Conservation (phyloP, 2,329 filamentous ascomycete genomes). For the Trichothecium roseum region DNA sequence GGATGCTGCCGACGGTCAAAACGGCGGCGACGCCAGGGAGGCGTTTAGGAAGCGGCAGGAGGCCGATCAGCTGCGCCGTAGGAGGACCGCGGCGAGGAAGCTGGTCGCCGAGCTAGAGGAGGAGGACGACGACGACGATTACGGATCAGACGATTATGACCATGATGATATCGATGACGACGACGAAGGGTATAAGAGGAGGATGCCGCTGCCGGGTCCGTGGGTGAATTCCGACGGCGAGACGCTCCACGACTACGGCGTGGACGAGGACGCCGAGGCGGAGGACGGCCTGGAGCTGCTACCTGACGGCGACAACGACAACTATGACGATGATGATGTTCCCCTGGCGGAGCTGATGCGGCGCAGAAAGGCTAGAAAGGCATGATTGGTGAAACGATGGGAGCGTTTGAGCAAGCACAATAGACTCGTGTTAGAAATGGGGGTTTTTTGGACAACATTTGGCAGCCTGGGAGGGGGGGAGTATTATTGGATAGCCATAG, state of each 20-base stretch:
- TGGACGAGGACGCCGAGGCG: slow-evolving; percentile 61
- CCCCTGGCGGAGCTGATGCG: slow-evolving; percentile 59
- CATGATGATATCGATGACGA: slow-evolving; percentile 24
- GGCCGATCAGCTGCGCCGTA: slow-evolving; percentile 30
- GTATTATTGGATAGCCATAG: no score
- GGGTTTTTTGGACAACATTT: no score
- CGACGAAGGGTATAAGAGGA: slow-evolving; percentile 21
- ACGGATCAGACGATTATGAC: slow-evolving; percentile 50
- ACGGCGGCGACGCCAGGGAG: slow-evolving; percentile 32
- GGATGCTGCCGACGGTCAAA: not conserved
- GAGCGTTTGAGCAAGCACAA: slow-evolving; percentile 17
- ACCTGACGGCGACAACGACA: no score
- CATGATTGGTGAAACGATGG: slow-evolving; percentile 14
- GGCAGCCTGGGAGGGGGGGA: no score
- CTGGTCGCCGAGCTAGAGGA: slow-evolving; percentile 42
- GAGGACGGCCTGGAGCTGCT: slow-evolving; percentile 6
- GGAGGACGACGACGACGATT: slow-evolving; percentile 43
- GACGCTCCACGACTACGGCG: slow-evolving; percentile 63
- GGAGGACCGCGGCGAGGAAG: slow-evolving; percentile 7
- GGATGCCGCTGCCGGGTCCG: slow-evolving; percentile 25
- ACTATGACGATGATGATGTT: slow-evolving; percentile 53
- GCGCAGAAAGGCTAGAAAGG: slow-evolving; percentile 30
- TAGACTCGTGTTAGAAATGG: no score
- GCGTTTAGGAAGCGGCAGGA: slow-evolving; percentile 41
- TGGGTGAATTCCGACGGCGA: slow-evolving; percentile 74